phyloP scores from a whole-genome alignment of 176 grass and related monocot genomes.

The Olyra latifolia region DNA sequence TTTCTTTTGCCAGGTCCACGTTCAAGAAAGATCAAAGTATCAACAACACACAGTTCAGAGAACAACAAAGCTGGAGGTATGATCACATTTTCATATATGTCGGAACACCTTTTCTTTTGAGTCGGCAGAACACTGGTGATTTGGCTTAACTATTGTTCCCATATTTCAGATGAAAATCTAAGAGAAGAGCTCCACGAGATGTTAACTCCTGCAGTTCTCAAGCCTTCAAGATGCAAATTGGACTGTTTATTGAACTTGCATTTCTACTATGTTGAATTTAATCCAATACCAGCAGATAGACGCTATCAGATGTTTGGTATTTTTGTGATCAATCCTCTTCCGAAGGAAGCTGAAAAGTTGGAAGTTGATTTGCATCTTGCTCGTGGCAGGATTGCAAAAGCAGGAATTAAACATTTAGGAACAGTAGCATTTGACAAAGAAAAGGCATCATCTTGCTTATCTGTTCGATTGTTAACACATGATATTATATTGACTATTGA shows the following conservation, averaged over 20 bases:
- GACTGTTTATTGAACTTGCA: slow-evolving; percentile 57
- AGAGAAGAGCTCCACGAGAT: slow-evolving; percentile 90
- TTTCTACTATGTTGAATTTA: slow-evolving; percentile 84
- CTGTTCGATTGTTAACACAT: slow-evolving; percentile 18
- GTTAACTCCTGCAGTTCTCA: slow-evolving; percentile 73
- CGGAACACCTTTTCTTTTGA: too few species aligned
- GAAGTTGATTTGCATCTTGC: slow-evolving; percentile 83
- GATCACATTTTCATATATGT: slow-evolving; percentile 22
- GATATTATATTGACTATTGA: slow-evolving; percentile 13
- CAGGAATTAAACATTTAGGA: slow-evolving; percentile 65
- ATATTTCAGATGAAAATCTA: slow-evolving; percentile 76
- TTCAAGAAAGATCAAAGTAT: slow-evolving; percentile 54
- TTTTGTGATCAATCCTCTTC: slow-evolving; percentile 73
- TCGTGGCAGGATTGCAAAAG: slow-evolving; percentile 75
- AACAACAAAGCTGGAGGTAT: slow-evolving; percentile 58
- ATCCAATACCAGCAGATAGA: slow-evolving; percentile 76
- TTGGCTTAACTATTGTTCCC: slow-evolving; percentile 33
- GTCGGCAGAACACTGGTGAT: slow-evolving; percentile 20
- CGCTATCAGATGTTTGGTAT: slow-evolving; percentile 89
- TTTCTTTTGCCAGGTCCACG: slow-evolving; percentile 78
- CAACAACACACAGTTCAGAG: slow-evolving; percentile 35
- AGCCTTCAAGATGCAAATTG: slow-evolving; percentile 41
- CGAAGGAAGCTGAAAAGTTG: slow-evolving; percentile 76
- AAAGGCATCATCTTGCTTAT: slow-evolving; percentile 53
- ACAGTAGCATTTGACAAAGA: slow-evolving; percentile 62